These are phyloP conservation scores for Rhododendron simsii DNA, from an alignment of 148 eudicot species.

Conservation along the genomic window DNA sequence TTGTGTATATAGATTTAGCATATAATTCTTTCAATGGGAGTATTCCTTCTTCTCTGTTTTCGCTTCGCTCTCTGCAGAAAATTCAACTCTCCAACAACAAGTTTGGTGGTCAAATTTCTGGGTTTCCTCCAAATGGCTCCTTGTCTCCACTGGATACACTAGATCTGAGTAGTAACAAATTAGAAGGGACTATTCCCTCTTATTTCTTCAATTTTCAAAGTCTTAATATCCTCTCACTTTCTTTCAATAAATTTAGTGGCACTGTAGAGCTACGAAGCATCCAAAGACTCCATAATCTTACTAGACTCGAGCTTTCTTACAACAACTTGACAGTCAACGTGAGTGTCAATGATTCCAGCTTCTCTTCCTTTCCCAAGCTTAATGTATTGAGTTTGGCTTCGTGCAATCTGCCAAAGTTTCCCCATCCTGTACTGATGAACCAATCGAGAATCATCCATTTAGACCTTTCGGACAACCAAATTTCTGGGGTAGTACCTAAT, in stretches of 20 bases:
- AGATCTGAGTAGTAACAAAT: slow-evolving; percentile 37
- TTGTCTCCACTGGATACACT: slow-evolving; percentile 26
- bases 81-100: slow-evolving; percentile 24
- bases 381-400: too few species aligned
- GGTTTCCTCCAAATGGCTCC: not conserved
- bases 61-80: slow-evolving; percentile 22
- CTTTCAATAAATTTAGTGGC: slow-evolving; percentile 36
- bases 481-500: too few species aligned
- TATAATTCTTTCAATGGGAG: slow-evolving; percentile 23
- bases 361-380: slow-evolving; percentile 5
- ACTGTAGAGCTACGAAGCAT: slow-evolving; percentile 8
- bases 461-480: too few species aligned
- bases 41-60: slow-evolving; percentile 43
- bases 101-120: slow-evolving; percentile 20
- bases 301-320: slow-evolving; percentile 34
- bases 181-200: slow-evolving; percentile 22
- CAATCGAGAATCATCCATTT: too few species aligned
- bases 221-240: slow-evolving; percentile 21
- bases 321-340: slow-evolving; percentile 18
- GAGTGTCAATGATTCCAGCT: not conserved
- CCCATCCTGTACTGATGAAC: not conserved
- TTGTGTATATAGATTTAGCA: too few species aligned
- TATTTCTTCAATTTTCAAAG: slow-evolving; percentile 14
- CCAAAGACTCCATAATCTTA: slow-evolving; percentile 16
- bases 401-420: too few species aligned